These are phyloP conservation scores for Maudiozyma serrabonitensis DNA, from an alignment of 805 yeast genomes.

Conservation along the genomic window DNA sequence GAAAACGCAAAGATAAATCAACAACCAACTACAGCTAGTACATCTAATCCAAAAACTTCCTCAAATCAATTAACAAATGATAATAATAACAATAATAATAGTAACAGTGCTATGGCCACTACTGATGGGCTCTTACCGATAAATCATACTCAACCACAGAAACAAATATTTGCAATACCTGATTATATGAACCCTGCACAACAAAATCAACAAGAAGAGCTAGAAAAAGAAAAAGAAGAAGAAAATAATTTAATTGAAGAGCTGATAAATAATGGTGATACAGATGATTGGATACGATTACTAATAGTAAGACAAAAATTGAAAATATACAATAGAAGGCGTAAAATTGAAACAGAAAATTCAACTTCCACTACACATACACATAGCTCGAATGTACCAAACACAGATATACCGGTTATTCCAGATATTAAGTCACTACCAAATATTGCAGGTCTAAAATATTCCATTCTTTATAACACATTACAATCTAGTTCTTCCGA, in stretches of 20 bases:
- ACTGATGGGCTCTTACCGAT: neutral
- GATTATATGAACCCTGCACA: conserved; percentile 26
- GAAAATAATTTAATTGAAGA: conserved; percentile 23
- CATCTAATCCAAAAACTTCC: neutral
- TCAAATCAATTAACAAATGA: neutral
- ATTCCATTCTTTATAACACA: conserved; percentile 12
- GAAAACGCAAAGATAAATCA: neutral
- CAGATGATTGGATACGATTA: conserved; percentile 32
- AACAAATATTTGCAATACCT: conserved; percentile 12
- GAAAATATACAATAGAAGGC: conserved; percentile 14
- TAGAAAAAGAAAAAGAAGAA: conserved; percentile 8
- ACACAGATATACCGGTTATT: conserved; percentile 2
- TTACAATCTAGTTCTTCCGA: neutral
- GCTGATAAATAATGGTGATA: conserved; percentile 24
- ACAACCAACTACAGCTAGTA: neutral
- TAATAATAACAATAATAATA: neutral
- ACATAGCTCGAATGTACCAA: neutral
- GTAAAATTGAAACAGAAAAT: neutral
- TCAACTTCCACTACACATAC: neutral
- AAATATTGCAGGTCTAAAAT: conserved; percentile 17
- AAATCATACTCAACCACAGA: neutral
- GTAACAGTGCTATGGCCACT: neutral
- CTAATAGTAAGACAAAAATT: conserved; percentile 25
- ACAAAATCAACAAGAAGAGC: conserved; percentile 11
- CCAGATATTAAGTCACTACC: conserved; percentile 15